Evolutionary conservation across 2,329 filamentous ascomycete genomes (phyloP).

Genomic region (Pestalotiopsis sp.): DNA sequence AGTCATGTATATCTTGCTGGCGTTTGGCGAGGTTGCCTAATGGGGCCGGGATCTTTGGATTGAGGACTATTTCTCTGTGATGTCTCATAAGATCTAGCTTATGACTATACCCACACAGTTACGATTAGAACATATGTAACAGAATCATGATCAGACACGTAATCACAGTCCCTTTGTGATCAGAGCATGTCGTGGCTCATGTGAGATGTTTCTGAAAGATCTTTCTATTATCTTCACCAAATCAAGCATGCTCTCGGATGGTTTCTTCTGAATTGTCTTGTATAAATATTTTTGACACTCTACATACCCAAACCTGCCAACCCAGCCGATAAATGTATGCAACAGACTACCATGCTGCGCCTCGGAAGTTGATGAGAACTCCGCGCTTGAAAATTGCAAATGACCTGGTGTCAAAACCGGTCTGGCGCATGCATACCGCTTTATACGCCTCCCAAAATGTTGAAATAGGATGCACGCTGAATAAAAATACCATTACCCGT

Average conservation of each 20-base stretch:
- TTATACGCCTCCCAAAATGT: slow-evolving; percentile 14
- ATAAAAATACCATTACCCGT: not conserved
- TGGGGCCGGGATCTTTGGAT: not conserved
- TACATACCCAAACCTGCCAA: not conserved
- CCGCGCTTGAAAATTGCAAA: slow-evolving; percentile 3
- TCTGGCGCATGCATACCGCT: not conserved
- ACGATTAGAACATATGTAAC: not conserved
- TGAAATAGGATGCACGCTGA: slow-evolving; percentile 13
- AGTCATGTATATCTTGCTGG: not conserved
- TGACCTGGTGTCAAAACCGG: slow-evolving; percentile 7
- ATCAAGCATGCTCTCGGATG: not conserved
- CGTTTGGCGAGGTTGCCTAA: not conserved
- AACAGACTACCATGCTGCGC: slow-evolving; percentile 6
- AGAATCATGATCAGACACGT: too few species aligned
- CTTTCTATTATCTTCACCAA: not conserved
- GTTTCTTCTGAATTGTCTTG: not conserved
- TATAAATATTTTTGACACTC: not conserved
- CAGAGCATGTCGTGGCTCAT: too few species aligned
- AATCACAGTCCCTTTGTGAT: too few species aligned
- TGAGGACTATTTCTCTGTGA: not conserved
- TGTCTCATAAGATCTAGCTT: not conserved
- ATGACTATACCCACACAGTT: not conserved
- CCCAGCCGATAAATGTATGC: not conserved
- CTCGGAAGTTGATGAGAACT: slow-evolving; percentile 20
- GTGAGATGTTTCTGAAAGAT: not conserved